Evolutionary conservation across 495 filamentous ascomycete genomes (phyloP).

Genomic region (Apodospora peruviana): DNA sequence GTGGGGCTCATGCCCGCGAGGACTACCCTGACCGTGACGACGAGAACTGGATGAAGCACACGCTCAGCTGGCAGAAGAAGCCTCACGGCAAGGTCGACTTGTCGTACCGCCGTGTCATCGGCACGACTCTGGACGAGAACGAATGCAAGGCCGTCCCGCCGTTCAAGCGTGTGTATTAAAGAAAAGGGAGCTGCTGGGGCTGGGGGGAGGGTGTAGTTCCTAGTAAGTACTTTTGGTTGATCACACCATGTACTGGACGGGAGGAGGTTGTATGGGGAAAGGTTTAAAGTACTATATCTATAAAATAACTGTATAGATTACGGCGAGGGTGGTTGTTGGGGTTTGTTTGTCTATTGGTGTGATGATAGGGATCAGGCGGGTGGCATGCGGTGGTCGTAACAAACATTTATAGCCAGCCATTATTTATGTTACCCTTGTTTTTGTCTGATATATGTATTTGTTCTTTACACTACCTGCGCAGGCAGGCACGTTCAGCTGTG

Average conservation of each 20-base stretch:
- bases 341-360: too few relatives aligned
- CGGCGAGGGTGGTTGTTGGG: too few relatives aligned
- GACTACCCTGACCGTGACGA: constrained; percentile 93
- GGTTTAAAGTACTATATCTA: too few relatives aligned
- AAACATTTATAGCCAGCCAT: not conserved
- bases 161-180: constrained; percentile 79
- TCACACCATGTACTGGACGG: too few relatives aligned
- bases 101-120: constrained; percentile 70
- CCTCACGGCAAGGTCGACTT: constrained; percentile 75
- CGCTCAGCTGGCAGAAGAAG: constrained; percentile 85
- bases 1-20: constrained; percentile 92
- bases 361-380: not conserved
- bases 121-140: constrained; percentile 74
- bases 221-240: too few relatives aligned
- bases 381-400: not conserved
- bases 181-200: not conserved
- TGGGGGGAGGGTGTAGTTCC: too few relatives aligned
- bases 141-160: constrained; percentile 87
- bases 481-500: too few relatives aligned
- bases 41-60: constrained; percentile 98
- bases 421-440: not conserved
- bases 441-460: not conserved
- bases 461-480: not conserved
- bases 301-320: too few relatives aligned
- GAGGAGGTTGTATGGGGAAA: too few relatives aligned